A percentile compares a stretch with the other conserved stretches of the same genome.
phyloP scores from a whole-genome alignment of 306 rosid species.

The Medicago truncatula region MtrunA17r5.0-ANR NC_053043.1:41063001-41063500 shows the following conservation, averaged over 20 bases:
- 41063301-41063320: background rate
- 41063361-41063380: background rate
- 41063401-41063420: background rate
- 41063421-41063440: background rate
- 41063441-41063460: background rate
- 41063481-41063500: conserved; percentile 6
- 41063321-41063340: background rate
- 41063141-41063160: background rate
- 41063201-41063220: background rate
- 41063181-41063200: background rate
- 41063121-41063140: background rate
- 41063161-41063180: background rate
- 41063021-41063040: background rate
- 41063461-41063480: background rate
- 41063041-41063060: background rate
- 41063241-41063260: background rate
- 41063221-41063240: background rate
- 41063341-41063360: background rate
- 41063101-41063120: background rate
- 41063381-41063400: background rate
- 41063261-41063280: background rate
- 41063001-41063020: background rate
- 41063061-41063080: background rate
- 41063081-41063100: background rate
- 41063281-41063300: background rate